Conservation (phyloP, 2,329 filamentous ascomycete species). For the Colletotrichum sp. region DNA sequence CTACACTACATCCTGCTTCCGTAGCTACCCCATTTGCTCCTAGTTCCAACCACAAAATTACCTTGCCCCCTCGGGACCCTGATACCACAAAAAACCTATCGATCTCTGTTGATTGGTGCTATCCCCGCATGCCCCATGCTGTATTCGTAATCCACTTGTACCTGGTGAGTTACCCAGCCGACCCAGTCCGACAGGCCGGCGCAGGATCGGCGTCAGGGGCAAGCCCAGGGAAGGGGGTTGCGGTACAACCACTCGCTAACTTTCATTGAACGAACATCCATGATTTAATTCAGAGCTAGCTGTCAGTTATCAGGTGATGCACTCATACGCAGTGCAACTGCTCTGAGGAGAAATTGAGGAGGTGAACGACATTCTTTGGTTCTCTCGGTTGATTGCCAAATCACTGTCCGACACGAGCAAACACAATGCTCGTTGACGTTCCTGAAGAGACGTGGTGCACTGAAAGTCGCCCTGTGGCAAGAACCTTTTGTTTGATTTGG, state of each 20-base stretch:
- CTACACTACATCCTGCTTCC: too few species aligned
- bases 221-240: background rate
- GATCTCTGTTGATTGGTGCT: too few species aligned
- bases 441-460: background rate
- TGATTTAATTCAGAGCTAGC: background rate
- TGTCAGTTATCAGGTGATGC: background rate
- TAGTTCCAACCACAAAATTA: background rate
- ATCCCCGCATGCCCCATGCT: background rate
- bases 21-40: background rate
- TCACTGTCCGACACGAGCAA: too few species aligned
- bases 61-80: too few species aligned
- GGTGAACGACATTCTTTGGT: background rate
- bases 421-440: too few species aligned
- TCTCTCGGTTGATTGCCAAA: background rate
- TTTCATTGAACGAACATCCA: background rate
- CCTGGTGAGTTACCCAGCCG: background rate
- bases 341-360: background rate
- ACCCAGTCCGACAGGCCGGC: background rate
- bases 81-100: too few species aligned
- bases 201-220: background rate
- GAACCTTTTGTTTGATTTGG: background rate
- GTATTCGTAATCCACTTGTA: background rate
- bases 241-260: background rate
- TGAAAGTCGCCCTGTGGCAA: background rate
- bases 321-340: background rate